These are phyloP conservation scores for Aspergillus bertholletiae DNA, from an alignment of 495 filamentous ascomycete species.

Conservation along the genomic window DNA sequence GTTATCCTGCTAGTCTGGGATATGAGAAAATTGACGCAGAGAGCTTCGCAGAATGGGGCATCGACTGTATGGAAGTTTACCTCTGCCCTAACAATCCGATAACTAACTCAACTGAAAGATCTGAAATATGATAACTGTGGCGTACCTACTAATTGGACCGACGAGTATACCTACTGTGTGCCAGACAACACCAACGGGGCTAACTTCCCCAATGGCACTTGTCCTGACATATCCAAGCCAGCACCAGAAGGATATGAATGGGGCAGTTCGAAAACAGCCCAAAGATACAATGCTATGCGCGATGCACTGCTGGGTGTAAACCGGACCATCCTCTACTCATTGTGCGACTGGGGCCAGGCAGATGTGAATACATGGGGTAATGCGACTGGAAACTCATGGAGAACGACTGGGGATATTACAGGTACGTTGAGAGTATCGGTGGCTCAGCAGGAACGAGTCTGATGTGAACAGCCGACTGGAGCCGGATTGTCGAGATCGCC, in stretches of 20 bases:
- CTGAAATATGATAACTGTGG: conserved; percentile 74
- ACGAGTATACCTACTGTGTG: conserved; percentile 37
- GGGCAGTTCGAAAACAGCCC: conserved; percentile 45
- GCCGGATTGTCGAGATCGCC: conserved; percentile 36
- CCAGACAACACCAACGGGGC: conserved; percentile 24
- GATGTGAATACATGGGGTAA: conserved; percentile 51
- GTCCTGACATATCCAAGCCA: conserved; percentile 26
- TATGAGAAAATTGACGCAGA: conserved; percentile 60
- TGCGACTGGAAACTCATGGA: conserved; percentile 50
- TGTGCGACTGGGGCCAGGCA: conserved; percentile 64
- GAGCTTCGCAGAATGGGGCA: conserved; percentile 61
- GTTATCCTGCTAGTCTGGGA: conserved; percentile 58
- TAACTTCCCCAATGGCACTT: conserved; percentile 38
- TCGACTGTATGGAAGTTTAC: conserved; percentile 49
- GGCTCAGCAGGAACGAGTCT: background rate
- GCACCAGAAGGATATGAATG: conserved; percentile 52
- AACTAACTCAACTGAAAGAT: conserved; percentile 30
- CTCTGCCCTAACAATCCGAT: background rate
- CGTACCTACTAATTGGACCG: conserved; percentile 38
- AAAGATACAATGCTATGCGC: conserved; percentile 56
- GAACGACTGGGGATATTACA: conserved; percentile 52
- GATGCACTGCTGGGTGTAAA: conserved; percentile 52
- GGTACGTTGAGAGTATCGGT: conserved; percentile 23
- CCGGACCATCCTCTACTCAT: conserved; percentile 58
- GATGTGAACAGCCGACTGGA: conserved; percentile 32